phyloP scores from a whole-genome alignment of 2,329 filamentous ascomycete genomes.

The Trichoderma breve region DNA sequence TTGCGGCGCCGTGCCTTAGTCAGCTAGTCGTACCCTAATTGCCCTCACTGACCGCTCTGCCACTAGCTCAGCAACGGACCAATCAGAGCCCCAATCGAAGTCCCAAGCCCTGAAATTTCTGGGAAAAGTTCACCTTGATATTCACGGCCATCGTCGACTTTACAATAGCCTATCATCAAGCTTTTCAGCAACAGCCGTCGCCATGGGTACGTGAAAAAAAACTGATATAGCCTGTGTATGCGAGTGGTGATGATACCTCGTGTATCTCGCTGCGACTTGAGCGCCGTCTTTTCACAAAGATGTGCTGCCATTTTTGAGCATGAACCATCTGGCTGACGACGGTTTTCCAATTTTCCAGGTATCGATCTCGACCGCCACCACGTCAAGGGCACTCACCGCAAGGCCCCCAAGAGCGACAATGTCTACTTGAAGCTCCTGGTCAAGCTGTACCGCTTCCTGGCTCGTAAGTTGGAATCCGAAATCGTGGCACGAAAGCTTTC shows the following conservation, averaged over 20 bases:
- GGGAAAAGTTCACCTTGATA: constrained; percentile 21
- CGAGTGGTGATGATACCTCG: constrained; percentile 44
- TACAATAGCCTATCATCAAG: constrained; percentile 40
- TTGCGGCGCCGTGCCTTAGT: neutral
- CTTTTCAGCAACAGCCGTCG: constrained; percentile 47
- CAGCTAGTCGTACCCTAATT: constrained; percentile 41
- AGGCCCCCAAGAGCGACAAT: constrained; percentile 97
- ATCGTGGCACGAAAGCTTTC: neutral
- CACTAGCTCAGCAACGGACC: neutral
- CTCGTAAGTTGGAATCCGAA: constrained; percentile 65
- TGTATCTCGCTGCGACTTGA: constrained; percentile 21
- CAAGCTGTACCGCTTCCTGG: constrained; percentile 97
- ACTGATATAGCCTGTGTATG: constrained; percentile 45
- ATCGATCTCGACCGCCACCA: constrained; percentile 71
- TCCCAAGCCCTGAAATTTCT: constrained; percentile 33
- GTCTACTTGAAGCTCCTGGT: constrained; percentile 95
- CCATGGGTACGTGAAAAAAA: constrained; percentile 59
- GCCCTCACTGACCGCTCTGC: constrained; percentile 43
- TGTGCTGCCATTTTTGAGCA: constrained; percentile 52
- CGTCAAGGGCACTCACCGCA: constrained; percentile 74
- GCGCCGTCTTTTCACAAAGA: constrained; percentile 26
- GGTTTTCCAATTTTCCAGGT: constrained; percentile 52
- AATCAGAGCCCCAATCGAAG: constrained; percentile 23
- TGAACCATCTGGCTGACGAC: constrained; percentile 63
- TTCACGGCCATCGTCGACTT: constrained; percentile 33